Conservation (phyloP, 2,329 filamentous ascomycete species). For the Cercospora sojina region DNA sequence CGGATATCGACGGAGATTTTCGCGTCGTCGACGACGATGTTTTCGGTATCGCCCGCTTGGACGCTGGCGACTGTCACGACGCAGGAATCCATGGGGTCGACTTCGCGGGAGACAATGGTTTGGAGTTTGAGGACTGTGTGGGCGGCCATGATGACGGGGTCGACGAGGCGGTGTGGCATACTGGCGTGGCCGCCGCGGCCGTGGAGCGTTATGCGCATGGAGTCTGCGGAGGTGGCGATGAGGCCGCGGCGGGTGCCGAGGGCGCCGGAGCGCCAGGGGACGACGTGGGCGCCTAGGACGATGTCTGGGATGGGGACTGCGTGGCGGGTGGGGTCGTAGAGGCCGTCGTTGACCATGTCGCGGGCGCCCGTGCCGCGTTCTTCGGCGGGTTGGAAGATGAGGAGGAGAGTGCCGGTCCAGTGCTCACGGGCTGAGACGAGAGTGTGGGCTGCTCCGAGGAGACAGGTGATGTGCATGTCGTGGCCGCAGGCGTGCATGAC, state of each 20-base stretch:
- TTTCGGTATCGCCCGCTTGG: slow-evolving; percentile 60
- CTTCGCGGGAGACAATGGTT: slow-evolving; percentile 57
- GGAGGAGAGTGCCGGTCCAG: slow-evolving; percentile 64
- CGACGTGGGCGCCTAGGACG: slow-evolving; percentile 58
- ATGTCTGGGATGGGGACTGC: slow-evolving; percentile 57
- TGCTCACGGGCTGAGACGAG: slow-evolving; percentile 46
- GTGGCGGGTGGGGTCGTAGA: slow-evolving; percentile 47
- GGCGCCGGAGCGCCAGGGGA: slow-evolving; percentile 45
- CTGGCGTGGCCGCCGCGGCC: slow-evolving; percentile 60
- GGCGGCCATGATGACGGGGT: slow-evolving; percentile 59
- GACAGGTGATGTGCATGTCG: slow-evolving; percentile 61
- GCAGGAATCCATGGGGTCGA: slow-evolving; percentile 53
- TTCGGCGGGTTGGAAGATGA: slow-evolving; percentile 67
- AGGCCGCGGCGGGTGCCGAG: slow-evolving; percentile 46
- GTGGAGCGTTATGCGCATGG: slow-evolving; percentile 52
- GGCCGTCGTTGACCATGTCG: slow-evolving; percentile 60
- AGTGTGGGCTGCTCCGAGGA: slow-evolving; percentile 57
- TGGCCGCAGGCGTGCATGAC: slow-evolving; percentile 71
- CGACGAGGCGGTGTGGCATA: slow-evolving; percentile 56
- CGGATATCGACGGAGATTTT: slow-evolving; percentile 58
- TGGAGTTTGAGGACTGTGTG: slow-evolving; percentile 59
- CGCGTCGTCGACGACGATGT: slow-evolving; percentile 58
- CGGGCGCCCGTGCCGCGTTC: slow-evolving; percentile 63
- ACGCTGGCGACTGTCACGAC: slow-evolving; percentile 60
- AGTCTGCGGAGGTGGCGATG: slow-evolving; percentile 45